Base-by-base conservation (phyloP, 192 early-diverging fungal genomes). In the Coemansia sp. region DNA sequence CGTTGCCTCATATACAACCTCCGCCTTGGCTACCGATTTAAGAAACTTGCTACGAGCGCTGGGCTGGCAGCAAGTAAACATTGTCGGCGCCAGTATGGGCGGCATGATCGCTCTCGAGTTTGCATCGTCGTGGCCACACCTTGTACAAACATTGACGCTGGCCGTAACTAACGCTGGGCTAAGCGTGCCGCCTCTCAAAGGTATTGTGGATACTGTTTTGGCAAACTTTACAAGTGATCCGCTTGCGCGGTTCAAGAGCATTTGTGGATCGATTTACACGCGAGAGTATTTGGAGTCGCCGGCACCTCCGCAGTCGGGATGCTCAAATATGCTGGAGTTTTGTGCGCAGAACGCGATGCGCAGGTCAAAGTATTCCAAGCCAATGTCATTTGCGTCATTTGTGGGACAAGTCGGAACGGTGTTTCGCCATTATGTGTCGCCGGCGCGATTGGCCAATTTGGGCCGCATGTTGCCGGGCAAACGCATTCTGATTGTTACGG, bases 61-160 rank as follows among this genome's bases (percentile, higher is more conserved):
- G 5, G 90, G 83, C 0, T 95, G 93, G 93, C 78, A 49, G 3
- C 60, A 61, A 25, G 82, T 89, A n/a, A 87, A 90, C 67, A n/a
- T 94, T 7, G 84, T 89, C 29, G 93, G 93, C 19, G 81, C 89
- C 17, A 90, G 89, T 5, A 94, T 94, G 93, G 92, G 92, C 45
- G 89, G 89, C 15, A 95, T 93, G 93, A 87, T 95, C 41, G 72
- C 88, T 0, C 81, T 88, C 41, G 92, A 95, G 67, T 73, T 93
- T 65, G 85, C 81, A 1, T 66, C 74, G 24, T 64, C 74, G 4
- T 77, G 83, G 9, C 86, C 90, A 2, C 56, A 81, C n/a, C 72
- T 81, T 21, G 76, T 95, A 48, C 60, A 61, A 5, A 76, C 79
- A 10, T 58, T 81, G 22, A 76, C 79, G 0, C 39, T 81, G 50